Conservation (phyloP, 306 rosid species). For the Trifolium fragiferum region DNA sequence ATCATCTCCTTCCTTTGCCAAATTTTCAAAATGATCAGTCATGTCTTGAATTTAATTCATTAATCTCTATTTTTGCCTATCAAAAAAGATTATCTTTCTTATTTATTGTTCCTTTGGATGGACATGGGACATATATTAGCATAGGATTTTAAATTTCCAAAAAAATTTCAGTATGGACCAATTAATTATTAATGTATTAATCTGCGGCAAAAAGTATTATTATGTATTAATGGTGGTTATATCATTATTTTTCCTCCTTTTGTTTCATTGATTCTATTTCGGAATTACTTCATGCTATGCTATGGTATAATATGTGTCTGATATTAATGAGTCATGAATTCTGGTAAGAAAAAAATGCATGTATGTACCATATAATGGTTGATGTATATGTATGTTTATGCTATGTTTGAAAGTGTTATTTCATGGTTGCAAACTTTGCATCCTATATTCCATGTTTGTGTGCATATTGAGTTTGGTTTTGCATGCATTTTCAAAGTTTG, state of each 20-base stretch:
- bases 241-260: background rate
- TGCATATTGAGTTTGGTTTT: background rate
- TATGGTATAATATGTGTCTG: background rate
- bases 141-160: conserved; percentile 30
- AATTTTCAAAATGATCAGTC: conserved; percentile 55
- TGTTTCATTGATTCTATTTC: background rate
- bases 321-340: too few species aligned
- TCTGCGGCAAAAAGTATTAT: conserved; percentile 16
- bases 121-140: conserved; percentile 31
- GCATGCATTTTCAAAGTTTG: background rate
- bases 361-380: background rate
- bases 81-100: too few species aligned
- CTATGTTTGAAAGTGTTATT: background rate
- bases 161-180: conserved; percentile 31
- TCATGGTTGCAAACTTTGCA: background rate
- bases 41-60: conserved; percentile 19
- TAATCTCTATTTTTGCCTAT: background rate
- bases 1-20: conserved; percentile 51
- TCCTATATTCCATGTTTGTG: background rate
- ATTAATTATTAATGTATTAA: conserved; percentile 30
- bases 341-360: background rate
- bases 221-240: conserved; percentile 24
- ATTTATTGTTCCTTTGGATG: background rate
- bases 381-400: background rate
- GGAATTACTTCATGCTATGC: background rate